These are phyloP conservation scores for Myxozyma mucilagina DNA, from an alignment of 805 yeast genomes.

Conservation along the genomic window DNA sequence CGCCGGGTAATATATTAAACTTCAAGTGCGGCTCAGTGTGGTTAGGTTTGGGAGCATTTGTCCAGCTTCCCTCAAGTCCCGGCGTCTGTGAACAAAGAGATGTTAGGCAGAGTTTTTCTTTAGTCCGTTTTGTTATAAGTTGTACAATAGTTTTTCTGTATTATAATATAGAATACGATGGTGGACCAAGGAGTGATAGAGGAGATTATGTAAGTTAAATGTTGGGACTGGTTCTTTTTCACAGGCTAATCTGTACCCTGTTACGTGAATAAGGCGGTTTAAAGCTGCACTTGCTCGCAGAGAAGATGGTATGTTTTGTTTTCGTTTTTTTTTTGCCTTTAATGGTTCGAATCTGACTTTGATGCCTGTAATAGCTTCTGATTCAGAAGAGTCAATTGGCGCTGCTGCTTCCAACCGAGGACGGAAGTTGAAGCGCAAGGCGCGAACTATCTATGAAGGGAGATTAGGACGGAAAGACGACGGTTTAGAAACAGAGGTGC, in stretches of 20 bases:
- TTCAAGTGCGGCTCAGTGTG: background rate
- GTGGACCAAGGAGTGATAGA: conserved; percentile 30
- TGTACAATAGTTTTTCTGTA: too few relatives aligned
- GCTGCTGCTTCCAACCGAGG: conserved; percentile 54
- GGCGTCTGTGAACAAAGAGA: background rate
- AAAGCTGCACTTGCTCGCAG: conserved; percentile 40
- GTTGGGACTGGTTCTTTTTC: background rate
- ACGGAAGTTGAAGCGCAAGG: conserved; percentile 54
- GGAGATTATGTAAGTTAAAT: conserved; percentile 30
- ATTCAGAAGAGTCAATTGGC: conserved; percentile 37
- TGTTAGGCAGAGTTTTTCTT: background rate
- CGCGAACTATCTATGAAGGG: conserved; percentile 50
- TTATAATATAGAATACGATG: conserved; percentile 9
- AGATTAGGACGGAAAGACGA: conserved; percentile 39
- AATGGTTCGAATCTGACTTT: background rate
- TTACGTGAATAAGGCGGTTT: conserved; percentile 34
- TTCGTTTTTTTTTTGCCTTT: background rate
- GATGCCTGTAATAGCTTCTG: conserved; percentile 31
- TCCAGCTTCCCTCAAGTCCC: background rate
- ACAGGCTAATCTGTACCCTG: background rate
- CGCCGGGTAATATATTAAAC: background rate
- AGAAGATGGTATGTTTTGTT: conserved; percentile 35
- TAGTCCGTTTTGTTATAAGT: too few relatives aligned
- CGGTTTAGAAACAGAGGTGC: background rate
- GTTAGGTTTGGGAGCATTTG: background rate